Evolutionary conservation across 78 protist species (phyloP).

Genomic region (Dictyostelium intermedium): DNA sequence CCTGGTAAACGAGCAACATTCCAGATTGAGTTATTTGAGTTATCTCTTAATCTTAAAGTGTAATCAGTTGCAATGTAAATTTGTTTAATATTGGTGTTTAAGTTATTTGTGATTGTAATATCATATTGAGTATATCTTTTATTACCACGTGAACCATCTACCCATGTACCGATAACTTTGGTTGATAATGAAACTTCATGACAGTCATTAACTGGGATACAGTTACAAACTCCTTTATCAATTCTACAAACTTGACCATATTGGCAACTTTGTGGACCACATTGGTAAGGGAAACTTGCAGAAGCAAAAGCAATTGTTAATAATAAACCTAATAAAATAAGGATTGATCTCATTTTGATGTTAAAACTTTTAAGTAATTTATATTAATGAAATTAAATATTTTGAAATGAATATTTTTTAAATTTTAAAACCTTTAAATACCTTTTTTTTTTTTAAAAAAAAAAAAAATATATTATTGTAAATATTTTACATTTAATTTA

Average conservation of each 20-base stretch:
- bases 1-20: neutral
- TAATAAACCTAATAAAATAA: neutral
- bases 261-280: conserved; percentile 1
- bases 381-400: too few relatives aligned
- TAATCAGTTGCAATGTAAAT: conserved; percentile 17
- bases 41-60: conserved; percentile 17
- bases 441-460: neutral
- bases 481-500: too few relatives aligned
- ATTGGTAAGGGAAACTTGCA: neutral
- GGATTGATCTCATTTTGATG: neutral
- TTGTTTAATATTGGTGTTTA: conserved; percentile 1
- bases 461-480: too few relatives aligned
- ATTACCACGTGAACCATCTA: neutral
- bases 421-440: neutral
- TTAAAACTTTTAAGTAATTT: neutral
- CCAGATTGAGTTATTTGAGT: neutral
- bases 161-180: neutral
- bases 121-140: conserved; percentile 18
- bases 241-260: conserved; percentile 8
- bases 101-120: conserved; percentile 4
- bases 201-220: neutral
- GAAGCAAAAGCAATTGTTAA: neutral
- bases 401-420: too few relatives aligned
- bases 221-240: neutral
- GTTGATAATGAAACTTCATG: neutral